These are phyloP conservation scores for Ceriops tagal DNA, from an alignment of 345 rosid genomes.

Conservation along the genomic window DNA sequence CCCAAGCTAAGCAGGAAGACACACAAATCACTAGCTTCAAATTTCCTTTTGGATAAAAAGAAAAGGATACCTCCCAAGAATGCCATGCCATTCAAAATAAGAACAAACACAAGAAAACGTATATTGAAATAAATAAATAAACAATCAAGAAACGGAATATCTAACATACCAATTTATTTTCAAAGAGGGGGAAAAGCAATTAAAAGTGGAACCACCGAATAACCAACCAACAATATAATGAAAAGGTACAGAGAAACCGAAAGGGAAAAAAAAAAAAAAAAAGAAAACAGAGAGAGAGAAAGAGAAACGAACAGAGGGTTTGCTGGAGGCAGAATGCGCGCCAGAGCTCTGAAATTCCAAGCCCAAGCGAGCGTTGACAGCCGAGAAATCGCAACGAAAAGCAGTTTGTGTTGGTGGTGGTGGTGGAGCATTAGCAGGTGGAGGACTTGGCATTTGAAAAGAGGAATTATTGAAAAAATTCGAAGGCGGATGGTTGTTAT, in stretches of 20 bases:
- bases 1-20: too few relatives aligned
- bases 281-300: background rate
- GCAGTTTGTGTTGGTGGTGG: constrained; percentile 7
- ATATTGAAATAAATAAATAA: too few relatives aligned
- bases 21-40: too few relatives aligned
- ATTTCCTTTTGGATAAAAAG: too few relatives aligned
- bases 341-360: constrained; percentile 6
- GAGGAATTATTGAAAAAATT: constrained; percentile 21
- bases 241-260: background rate
- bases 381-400: constrained; percentile 2
- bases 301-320: constrained; percentile 32
- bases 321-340: constrained; percentile 35
- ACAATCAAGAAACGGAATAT: too few relatives aligned
- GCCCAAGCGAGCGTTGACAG: constrained; percentile 18
- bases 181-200: background rate
- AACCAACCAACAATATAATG: background rate
- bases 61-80: too few relatives aligned
- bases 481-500: background rate
- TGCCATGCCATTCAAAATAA: too few relatives aligned
- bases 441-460: constrained; percentile 1
- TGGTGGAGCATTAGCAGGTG: constrained; percentile 17
- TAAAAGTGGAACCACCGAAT: background rate
- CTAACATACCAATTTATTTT: too few relatives aligned
- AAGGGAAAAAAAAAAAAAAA: background rate
- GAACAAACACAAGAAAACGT: too few relatives aligned